Percentiles rank a stretch among this genome's conserved stretches.
These are phyloP conservation scores for Nicotiana noctiflora DNA, from an alignment of 257 asterid genomes.

Conservation along the genomic window DNA sequence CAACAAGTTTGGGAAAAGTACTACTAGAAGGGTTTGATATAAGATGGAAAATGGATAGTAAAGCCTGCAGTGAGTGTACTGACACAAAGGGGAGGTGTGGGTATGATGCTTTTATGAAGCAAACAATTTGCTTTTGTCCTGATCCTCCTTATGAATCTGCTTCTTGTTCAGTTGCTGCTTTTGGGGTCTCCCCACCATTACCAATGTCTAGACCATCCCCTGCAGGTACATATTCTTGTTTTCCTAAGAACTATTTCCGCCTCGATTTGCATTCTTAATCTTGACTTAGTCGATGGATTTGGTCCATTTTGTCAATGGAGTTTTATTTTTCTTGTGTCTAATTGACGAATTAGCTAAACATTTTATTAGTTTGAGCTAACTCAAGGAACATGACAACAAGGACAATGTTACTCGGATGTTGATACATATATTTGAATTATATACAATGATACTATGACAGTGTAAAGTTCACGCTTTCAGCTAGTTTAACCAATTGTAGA, in stretches of 20 bases:
- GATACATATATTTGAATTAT: background rate
- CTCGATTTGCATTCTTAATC: background rate
- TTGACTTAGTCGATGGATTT: background rate
- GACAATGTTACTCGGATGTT: background rate
- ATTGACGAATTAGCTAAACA: slow-evolving; percentile 1
- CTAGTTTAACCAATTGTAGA: background rate
- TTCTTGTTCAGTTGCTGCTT: slow-evolving; percentile 25
- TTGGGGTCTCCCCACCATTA: slow-evolving; percentile 16
- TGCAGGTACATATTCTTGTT: slow-evolving; percentile 14
- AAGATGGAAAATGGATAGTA: slow-evolving; percentile 39
- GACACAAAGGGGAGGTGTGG: slow-evolving; percentile 55
- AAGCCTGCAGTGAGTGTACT: slow-evolving; percentile 38
- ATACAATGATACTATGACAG: too few species aligned
- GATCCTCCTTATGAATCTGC: slow-evolving; percentile 24
- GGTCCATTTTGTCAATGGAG: background rate
- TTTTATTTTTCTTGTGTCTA: background rate
- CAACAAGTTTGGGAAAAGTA: slow-evolving; percentile 21
- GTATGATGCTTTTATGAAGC: slow-evolving; percentile 18
- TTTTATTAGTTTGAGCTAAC: background rate
- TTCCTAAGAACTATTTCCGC: background rate
- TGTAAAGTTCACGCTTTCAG: background rate
- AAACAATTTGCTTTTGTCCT: slow-evolving; percentile 53
- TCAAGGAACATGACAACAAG: background rate
- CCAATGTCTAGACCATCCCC: background rate
- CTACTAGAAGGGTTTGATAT: slow-evolving; percentile 46